Percentiles rank a stretch among this genome's conserved stretches.
phyloP scores from a whole-genome alignment of 202 grass and related monocot genomes.

The Musa balbisiana region DNA sequence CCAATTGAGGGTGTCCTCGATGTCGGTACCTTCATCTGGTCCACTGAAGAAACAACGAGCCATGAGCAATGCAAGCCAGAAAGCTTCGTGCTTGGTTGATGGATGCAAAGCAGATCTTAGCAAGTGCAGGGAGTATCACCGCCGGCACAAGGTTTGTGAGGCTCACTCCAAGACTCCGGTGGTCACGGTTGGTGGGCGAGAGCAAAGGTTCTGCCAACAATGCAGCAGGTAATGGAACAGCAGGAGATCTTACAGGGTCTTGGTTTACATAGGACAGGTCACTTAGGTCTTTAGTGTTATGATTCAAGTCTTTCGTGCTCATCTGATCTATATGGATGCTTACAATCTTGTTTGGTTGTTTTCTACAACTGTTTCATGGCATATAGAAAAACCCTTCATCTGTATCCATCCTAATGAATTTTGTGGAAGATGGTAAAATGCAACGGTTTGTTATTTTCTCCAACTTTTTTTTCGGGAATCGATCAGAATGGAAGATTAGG shows the following conservation, averaged over 20 bases:
- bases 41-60: slow-evolving; percentile 14
- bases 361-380: neutral
- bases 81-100: slow-evolving; percentile 12
- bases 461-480: neutral
- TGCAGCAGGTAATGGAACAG: slow-evolving; percentile 21
- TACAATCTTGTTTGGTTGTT: neutral
- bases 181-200: slow-evolving; percentile 7
- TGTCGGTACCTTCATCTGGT: neutral
- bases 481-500: neutral
- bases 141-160: slow-evolving; percentile 24
- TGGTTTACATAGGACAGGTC: neutral
- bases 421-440: too few species aligned
- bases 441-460: neutral
- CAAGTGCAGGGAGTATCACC: slow-evolving; percentile 17
- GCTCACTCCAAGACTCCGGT: slow-evolving; percentile 22
- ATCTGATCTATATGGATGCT: neutral
- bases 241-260: neutral
- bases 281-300: neutral
- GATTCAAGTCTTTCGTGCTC: neutral
- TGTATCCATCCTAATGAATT: neutral
- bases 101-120: slow-evolving; percentile 21
- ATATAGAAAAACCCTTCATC: neutral
- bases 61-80: neutral
- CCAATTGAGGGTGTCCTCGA: neutral
- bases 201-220: slow-evolving; percentile 21